Conservation (phyloP, 805 yeast species). For the Diddensiella transvaalensis region DNA sequence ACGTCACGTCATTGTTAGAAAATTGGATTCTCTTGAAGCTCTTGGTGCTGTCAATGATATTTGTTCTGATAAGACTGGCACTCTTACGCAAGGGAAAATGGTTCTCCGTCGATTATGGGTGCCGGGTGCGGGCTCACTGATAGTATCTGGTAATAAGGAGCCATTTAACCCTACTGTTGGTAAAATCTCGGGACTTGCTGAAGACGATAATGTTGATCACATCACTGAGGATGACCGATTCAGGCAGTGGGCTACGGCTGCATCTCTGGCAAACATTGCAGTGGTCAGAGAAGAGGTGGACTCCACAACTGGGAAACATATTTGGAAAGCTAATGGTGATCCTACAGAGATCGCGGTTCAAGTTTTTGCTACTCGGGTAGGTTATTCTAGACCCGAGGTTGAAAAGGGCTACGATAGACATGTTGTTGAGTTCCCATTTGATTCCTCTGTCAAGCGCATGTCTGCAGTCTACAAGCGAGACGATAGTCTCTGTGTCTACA, state of each 20-base stretch:
- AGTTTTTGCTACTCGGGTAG: slow-evolving; percentile 63
- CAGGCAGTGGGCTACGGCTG: slow-evolving; percentile 54
- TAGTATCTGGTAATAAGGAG: slow-evolving; percentile 52
- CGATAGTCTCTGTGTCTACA: slow-evolving; percentile 38
- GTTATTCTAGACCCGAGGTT: slow-evolving; percentile 28
- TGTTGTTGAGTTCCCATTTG: slow-evolving; percentile 67
- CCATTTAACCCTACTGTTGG: slow-evolving; percentile 67
- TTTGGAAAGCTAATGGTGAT: slow-evolving; percentile 82
- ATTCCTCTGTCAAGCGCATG: slow-evolving; percentile 72
- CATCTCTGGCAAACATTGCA: slow-evolving; percentile 80
- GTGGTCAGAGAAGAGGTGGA: slow-evolving; percentile 48
- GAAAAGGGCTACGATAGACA: slow-evolving; percentile 24
- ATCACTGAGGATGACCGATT: slow-evolving; percentile 28
- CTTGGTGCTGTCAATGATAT: slow-evolving; percentile 75
- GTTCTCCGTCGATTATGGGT: slow-evolving; percentile 67
- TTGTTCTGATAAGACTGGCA: slow-evolving; percentile 82
- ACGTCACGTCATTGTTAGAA: slow-evolving; percentile 69
- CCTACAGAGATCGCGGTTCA: slow-evolving; percentile 89
- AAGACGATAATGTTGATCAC: slow-evolving; percentile 30
- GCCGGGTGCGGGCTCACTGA: slow-evolving; percentile 56
- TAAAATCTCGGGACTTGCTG: slow-evolving; percentile 35
- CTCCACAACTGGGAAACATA: slow-evolving; percentile 37
- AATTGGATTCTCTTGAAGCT: slow-evolving; percentile 73
- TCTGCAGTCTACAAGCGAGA: slow-evolving; percentile 49
- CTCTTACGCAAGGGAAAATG: slow-evolving; percentile 79